phyloP scores from a whole-genome alignment of 2,329 filamentous ascomycete species.

The Corinectria fuckeliana region DNA sequence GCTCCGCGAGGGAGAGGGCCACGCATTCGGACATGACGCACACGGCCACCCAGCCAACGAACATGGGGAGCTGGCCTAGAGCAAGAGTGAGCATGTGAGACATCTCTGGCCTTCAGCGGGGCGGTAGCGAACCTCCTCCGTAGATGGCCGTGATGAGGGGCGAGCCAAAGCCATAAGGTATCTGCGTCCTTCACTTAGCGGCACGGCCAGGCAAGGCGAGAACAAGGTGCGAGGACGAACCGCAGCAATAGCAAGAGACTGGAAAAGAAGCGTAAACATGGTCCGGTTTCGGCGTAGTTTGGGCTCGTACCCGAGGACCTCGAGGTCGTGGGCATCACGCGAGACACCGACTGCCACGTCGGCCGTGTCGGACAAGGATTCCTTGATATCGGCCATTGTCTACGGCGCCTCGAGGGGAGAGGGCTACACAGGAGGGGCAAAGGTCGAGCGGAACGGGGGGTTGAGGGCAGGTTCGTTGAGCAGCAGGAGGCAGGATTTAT shows the following conservation, averaged over 20 bases:
- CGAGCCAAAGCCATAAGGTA: constrained; percentile 35
- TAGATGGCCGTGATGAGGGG: constrained; percentile 34
- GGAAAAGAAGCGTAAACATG: constrained; percentile 39
- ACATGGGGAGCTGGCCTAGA: constrained; percentile 53
- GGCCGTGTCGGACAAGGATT: neutral
- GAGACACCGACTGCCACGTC: constrained; percentile 12
- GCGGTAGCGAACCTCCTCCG: constrained; percentile 23
- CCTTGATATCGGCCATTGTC: constrained; percentile 6
- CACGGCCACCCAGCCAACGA: constrained; percentile 71
- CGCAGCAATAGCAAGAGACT: constrained; percentile 38
- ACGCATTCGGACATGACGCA: constrained; percentile 75
- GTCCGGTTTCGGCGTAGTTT: constrained; percentile 37
- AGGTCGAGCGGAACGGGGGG: neutral
- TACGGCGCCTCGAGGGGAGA: neutral
- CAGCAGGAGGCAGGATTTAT: neutral
- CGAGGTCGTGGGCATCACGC: constrained; percentile 37
- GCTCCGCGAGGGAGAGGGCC: constrained; percentile 74
- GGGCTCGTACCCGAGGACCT: constrained; percentile 56
- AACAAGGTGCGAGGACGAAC: constrained; percentile 18
- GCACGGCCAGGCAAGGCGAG: rapidly evolving
- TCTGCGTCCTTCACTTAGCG: constrained; percentile 17
- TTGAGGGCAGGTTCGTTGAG: neutral
- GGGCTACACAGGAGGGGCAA: neutral
- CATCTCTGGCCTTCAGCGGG: too few species aligned
- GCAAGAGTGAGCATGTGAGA: neutral